Evolutionary conservation across 1,284 basidiomycete genomes (phyloP), one percentile per base, ranked within the genome.

Genomic region (Rhodotorula sp.): DNA sequence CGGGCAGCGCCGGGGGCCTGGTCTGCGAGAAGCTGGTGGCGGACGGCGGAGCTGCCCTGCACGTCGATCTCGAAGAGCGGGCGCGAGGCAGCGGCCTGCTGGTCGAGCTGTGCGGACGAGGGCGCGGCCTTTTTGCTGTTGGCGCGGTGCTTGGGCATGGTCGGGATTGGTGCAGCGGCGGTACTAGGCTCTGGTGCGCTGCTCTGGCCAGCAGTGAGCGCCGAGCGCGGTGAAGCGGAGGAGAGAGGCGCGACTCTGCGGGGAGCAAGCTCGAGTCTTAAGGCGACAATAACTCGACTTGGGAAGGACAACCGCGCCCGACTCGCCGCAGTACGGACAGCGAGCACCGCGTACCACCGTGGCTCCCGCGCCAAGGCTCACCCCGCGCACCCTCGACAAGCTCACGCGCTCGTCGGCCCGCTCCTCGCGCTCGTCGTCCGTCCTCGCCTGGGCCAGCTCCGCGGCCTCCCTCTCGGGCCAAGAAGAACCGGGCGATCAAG

Each of bases 31-130:
- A 77, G 71, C 13, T 48, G 37, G 44, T 67, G 57, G 36, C 76
- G 66, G 48, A 77, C 71, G 3, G 65, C 37, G 3, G 67, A 44
- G 58, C n/a, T 55, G 12, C 76, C 76, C 6, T 34, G 36, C 9
- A 69, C 72, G 70, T 77, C 76, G 66, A 77, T 60, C 46, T 73
- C 53, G 64, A 77, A 77, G 37, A 77, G 55, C 32, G 72, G 72
- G 29, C 63, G 39, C 10, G 64, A 63, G n/a, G 54, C 27, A 22
- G 37, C 46, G 7, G 44, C 41, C 9, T 21, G 22, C 3, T 27
- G n/a, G 17, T 56, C 59, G 48, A 54, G 48, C 12, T 46, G 48
- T 1, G 56, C 50, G 25, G 67, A 46, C 29, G 70, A 61, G 32
- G 71, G 73, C 65, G 58, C 71, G 39, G 53, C 55, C 62, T 54